Evolutionary conservation across 768 basidiomycete species (phyloP).

Genomic region (Podaxis rugospora): DNA sequence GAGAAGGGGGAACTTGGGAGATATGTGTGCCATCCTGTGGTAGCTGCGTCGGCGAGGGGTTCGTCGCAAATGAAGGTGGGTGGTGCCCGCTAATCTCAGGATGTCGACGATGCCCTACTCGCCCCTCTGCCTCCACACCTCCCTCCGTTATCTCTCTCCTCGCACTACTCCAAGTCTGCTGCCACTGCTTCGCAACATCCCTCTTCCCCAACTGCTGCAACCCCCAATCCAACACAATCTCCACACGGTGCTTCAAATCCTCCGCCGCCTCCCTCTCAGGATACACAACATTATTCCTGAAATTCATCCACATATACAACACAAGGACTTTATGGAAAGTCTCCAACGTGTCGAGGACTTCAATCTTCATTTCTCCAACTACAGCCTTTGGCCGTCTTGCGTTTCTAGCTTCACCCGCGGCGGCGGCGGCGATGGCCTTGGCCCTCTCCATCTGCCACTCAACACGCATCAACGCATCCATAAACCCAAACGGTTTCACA

Average conservation of each 20-base stretch:
- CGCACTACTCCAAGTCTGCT: neutral
- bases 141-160: neutral
- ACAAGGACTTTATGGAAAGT: slow-evolving; percentile 71
- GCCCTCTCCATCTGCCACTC: slow-evolving; percentile 26
- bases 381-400: neutral
- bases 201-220: neutral
- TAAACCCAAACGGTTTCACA: slow-evolving; percentile 26
- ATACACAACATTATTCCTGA: slow-evolving; percentile 67
- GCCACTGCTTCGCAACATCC: neutral
- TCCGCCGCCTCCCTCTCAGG: slow-evolving; percentile 16
- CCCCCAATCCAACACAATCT: slow-evolving; percentile 8
- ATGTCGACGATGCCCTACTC: neutral
- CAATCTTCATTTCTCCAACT: neutral
- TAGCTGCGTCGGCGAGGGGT: too few species aligned
- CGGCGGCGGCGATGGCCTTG: neutral
- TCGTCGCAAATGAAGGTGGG: too few species aligned
- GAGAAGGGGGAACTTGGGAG: too few species aligned
- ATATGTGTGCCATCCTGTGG: too few species aligned
- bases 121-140: neutral
- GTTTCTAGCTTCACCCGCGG: neutral
- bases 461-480: slow-evolving; percentile 37
- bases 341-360: slow-evolving; percentile 42
- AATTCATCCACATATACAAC: slow-evolving; percentile 81
- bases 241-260: slow-evolving; percentile 5
- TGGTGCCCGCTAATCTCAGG: neutral